Evolutionary conservation across 768 basidiomycete species (phyloP).

Genomic region (Leccinum boreale): DNA sequence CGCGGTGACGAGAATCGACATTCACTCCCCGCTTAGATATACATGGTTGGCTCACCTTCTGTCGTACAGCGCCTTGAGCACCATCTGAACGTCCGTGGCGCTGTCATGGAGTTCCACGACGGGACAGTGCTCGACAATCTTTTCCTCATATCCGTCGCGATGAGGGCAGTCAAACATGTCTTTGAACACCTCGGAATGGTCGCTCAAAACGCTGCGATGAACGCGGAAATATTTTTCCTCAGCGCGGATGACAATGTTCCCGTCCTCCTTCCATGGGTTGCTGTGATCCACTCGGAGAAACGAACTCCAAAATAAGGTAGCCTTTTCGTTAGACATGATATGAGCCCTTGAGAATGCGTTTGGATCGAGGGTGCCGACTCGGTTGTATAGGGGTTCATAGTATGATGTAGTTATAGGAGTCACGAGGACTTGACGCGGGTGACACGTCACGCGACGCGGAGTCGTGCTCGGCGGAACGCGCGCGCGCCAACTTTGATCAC

Average conservation of each 20-base stretch:
- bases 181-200: slow-evolving; percentile 28
- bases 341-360: too few species aligned
- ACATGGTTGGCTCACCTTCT: slow-evolving; percentile 1
- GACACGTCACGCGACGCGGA: slow-evolving; percentile 28
- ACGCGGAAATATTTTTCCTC: slow-evolving; percentile 28
- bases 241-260: slow-evolving; percentile 24
- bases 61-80: slow-evolving; percentile 18
- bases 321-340: neutral
- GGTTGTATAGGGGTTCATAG: too few species aligned
- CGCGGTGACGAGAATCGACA: neutral
- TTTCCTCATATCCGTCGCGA: neutral
- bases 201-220: slow-evolving; percentile 26
- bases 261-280: slow-evolving; percentile 19
- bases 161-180: slow-evolving; percentile 22
- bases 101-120: slow-evolving; percentile 15
- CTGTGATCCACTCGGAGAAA: neutral
- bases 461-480: neutral
- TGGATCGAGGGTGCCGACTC: neutral
- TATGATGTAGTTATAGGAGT: neutral
- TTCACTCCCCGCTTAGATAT: neutral
- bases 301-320: too few species aligned
- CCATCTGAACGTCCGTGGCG: slow-evolving; percentile 6
- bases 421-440: slow-evolving; percentile 8
- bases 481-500: neutral
- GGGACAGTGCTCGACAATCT: slow-evolving; percentile 17